Evolutionary conservation across 345 rosid species (phyloP).

Genomic region (Eucalyptus sp.): DNA sequence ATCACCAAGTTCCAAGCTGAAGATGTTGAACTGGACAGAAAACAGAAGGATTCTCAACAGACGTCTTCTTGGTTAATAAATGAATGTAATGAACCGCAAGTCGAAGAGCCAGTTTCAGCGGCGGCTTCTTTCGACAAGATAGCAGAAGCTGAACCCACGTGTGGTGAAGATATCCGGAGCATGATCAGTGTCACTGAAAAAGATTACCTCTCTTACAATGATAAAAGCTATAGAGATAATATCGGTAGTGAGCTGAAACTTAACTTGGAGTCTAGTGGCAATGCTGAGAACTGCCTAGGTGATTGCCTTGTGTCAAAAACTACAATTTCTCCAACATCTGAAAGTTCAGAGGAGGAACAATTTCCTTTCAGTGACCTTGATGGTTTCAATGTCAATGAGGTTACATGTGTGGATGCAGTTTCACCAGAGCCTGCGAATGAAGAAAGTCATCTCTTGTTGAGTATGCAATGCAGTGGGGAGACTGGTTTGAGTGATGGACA

Average conservation of each 20-base stretch:
- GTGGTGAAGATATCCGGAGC: constrained; percentile 8
- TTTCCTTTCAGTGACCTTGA: constrained; percentile 61
- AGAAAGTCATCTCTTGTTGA: constrained; percentile 2
- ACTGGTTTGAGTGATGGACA: background rate
- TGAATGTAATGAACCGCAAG: background rate
- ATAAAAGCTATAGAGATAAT: background rate
- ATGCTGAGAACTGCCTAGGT: constrained; percentile 1
- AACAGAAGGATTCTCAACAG: constrained; percentile 1
- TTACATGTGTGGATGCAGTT: constrained; percentile 3
- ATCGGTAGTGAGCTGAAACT: background rate
- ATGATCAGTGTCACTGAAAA: constrained; percentile 7
- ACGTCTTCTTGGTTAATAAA: background rate
- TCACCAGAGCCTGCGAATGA: constrained; percentile 8
- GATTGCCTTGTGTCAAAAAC: constrained; percentile 9
- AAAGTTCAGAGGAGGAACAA: constrained; percentile 60
- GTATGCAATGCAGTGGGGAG: background rate
- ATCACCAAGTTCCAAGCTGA: background rate
- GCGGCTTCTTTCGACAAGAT: background rate
- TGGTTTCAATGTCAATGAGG: constrained; percentile 15
- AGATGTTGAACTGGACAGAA: background rate
- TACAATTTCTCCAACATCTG: constrained; percentile 12
- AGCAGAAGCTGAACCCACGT: constrained; percentile 3
- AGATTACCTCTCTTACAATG: constrained; percentile 1
- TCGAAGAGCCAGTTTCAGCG: constrained; percentile 1
- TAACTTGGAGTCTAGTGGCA: constrained; percentile 2